These are phyloP conservation scores for Fusarium equiseti DNA, from an alignment of 2,329 filamentous ascomycete genomes.

Conservation along the genomic window DNA sequence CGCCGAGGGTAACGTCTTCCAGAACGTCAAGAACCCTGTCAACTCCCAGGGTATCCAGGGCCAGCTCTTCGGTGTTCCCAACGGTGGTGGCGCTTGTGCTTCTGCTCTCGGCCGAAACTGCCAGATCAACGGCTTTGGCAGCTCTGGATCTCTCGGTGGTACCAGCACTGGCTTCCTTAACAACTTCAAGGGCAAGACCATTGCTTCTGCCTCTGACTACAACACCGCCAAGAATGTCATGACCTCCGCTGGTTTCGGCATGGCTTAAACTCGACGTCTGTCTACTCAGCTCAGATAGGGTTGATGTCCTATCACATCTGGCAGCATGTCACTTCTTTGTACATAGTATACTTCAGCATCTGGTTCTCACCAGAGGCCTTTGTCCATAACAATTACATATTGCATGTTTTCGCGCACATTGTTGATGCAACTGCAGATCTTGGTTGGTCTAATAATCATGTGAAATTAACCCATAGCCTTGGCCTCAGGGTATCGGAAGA, in stretches of 20 bases:
- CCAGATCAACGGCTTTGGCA: constrained; percentile 62
- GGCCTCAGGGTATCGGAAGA: background rate
- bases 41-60: constrained; percentile 51
- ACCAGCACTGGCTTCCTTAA: constrained; percentile 62
- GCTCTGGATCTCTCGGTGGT: constrained; percentile 54
- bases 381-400: constrained; percentile 33
- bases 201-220: constrained; percentile 59
- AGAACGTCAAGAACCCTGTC: constrained; percentile 61
- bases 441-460: background rate
- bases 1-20: constrained; percentile 69
- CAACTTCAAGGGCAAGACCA: constrained; percentile 65
- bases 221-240: constrained; percentile 53
- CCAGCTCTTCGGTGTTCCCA: constrained; percentile 51
- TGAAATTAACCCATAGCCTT: background rate
- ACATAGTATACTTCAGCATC: constrained; percentile 28
- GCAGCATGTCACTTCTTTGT: constrained; percentile 24
- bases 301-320: background rate
- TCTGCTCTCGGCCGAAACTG: constrained; percentile 62
- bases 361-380: constrained; percentile 4
- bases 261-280: constrained; percentile 52
- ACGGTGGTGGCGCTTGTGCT: constrained; percentile 55
- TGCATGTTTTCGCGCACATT: background rate
- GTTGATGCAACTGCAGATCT: background rate
- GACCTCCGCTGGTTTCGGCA: constrained; percentile 61
- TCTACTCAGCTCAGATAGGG: background rate